These are phyloP conservation scores for Echeveria elegans DNA, from an alignment of 164 flowering plant species.

Conservation along the genomic window DNA sequence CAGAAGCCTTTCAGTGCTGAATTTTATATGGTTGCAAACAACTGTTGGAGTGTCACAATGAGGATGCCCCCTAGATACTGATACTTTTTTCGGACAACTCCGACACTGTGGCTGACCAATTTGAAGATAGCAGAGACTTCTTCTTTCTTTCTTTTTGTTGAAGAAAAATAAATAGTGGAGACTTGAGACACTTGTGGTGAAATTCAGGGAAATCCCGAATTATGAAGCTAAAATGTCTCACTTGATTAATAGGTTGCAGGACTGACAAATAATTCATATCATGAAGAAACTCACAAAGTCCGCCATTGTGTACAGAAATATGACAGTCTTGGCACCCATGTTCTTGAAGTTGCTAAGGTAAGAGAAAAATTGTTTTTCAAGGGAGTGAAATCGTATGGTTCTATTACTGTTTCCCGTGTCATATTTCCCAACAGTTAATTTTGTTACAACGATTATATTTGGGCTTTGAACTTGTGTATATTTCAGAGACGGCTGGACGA, in stretches of 20 bases:
- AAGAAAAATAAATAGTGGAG: neutral
- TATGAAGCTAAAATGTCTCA: neutral
- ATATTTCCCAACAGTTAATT: conserved; percentile 11
- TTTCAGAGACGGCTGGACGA: conserved; percentile 87
- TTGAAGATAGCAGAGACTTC: no score
- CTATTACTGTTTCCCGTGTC: conserved; percentile 1
- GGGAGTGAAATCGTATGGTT: neutral
- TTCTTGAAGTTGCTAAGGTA: conserved; percentile 96
- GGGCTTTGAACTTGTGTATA: conserved; percentile 29
- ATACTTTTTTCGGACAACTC: neutral
- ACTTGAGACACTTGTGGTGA: neutral
- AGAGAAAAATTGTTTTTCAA: neutral
- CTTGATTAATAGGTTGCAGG: conserved; percentile 69
- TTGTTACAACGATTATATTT: conserved; percentile 13
- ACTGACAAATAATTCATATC: conserved; percentile 83
- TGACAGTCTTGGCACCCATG: conserved; percentile 57
- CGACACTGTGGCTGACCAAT: no score
- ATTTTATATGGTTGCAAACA: neutral
- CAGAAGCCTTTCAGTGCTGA: neutral
- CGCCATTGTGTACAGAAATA: conserved; percentile 73
- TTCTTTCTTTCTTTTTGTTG: no score
- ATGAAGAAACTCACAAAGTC: conserved; percentile 59
- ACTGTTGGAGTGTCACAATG: neutral
- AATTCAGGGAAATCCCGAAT: neutral
- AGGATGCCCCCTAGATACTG: neutral